Conservation (phyloP, 768 basidiomycete species). For the Agaricus bisporus region DNA sequence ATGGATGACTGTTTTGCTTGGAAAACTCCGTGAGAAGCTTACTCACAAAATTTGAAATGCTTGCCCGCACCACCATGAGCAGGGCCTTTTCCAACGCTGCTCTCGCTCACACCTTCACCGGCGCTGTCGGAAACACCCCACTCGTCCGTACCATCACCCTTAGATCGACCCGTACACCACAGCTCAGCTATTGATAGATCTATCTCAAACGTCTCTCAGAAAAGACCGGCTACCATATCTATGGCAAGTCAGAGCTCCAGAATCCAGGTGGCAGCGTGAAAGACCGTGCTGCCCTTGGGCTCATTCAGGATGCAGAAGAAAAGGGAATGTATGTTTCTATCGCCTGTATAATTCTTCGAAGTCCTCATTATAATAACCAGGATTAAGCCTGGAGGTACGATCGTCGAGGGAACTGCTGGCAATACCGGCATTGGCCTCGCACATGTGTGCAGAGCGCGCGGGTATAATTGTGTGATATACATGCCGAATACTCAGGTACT, state of each 20-base stretch:
- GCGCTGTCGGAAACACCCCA: slow-evolving; percentile 91
- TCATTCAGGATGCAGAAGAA: slow-evolving; percentile 82
- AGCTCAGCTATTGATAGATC: slow-evolving; percentile 45
- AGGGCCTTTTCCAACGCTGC: slow-evolving; percentile 30
- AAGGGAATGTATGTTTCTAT: slow-evolving; percentile 60
- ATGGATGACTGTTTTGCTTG: slow-evolving; percentile 10
- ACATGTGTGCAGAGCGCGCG: slow-evolving; percentile 87
- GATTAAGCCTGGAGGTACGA: slow-evolving; percentile 88
- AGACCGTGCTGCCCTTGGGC: slow-evolving; percentile 90
- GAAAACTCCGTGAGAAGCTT: not conserved
- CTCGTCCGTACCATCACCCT: slow-evolving; percentile 44
- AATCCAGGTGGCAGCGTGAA: slow-evolving; percentile 98
- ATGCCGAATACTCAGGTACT: slow-evolving; percentile 91
- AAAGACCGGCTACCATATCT: slow-evolving; percentile 75
- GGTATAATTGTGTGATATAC: slow-evolving; percentile 98
- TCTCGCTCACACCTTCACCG: slow-evolving; percentile 72
- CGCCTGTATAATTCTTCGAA: not conserved
- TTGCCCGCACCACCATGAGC: slow-evolving; percentile 22
- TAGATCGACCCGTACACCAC: not conserved
- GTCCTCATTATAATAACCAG: slow-evolving; percentile 26
- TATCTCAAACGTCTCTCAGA: slow-evolving; percentile 77
- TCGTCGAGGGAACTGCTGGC: slow-evolving; percentile 97
- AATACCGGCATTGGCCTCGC: slow-evolving; percentile 97
- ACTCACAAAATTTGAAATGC: slow-evolving; percentile 20
- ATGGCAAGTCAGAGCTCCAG: slow-evolving; percentile 97